These are phyloP conservation scores for Sugiyamaella grinbergsii DNA, from an alignment of 1,139 yeast species.

Conservation along the genomic window DNA sequence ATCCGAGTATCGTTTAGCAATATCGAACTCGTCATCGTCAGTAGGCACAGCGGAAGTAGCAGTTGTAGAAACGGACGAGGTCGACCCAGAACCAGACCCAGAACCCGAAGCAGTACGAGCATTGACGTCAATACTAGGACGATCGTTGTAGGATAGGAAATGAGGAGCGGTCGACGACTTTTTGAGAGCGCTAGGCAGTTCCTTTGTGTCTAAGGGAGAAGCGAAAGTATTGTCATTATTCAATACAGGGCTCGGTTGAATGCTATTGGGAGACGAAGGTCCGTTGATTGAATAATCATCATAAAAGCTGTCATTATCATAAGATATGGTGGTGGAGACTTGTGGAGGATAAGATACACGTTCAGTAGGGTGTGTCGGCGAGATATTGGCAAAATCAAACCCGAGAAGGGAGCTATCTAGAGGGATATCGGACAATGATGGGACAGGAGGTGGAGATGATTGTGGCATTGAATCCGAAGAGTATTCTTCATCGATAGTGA, in stretches of 20 bases:
- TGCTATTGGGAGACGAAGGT: slow-evolving; percentile 20
- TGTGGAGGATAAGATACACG: slow-evolving; percentile 1
- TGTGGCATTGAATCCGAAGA: neutral
- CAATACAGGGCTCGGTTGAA: slow-evolving; percentile 22
- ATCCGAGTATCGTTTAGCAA: neutral
- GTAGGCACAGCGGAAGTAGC: slow-evolving; percentile 5
- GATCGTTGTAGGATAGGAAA: slow-evolving; percentile 1
- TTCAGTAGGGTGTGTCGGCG: neutral
- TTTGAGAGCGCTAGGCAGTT: neutral
- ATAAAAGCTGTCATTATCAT: slow-evolving; percentile 6
- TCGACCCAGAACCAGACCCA: slow-evolving; percentile 9
- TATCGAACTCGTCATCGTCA: neutral
- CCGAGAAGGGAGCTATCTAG: slow-evolving; percentile 8
- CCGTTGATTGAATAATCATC: slow-evolving; percentile 7
- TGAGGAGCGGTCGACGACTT: slow-evolving; percentile 2
- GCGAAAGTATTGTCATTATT: slow-evolving; percentile 5
- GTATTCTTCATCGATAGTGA: neutral
- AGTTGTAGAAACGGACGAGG: slow-evolving; percentile 7
- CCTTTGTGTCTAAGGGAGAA: neutral
- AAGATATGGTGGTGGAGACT: neutral
- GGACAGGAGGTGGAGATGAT: slow-evolving; percentile 15
- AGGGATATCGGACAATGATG: slow-evolving; percentile 14
- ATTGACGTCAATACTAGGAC: neutral
- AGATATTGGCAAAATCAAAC: slow-evolving; percentile 13
- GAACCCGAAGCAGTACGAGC: slow-evolving; percentile 3